Evolutionary conservation across 495 filamentous ascomycete genomes (phyloP).

Genomic region (Talaromyces proteolyticus): DNA sequence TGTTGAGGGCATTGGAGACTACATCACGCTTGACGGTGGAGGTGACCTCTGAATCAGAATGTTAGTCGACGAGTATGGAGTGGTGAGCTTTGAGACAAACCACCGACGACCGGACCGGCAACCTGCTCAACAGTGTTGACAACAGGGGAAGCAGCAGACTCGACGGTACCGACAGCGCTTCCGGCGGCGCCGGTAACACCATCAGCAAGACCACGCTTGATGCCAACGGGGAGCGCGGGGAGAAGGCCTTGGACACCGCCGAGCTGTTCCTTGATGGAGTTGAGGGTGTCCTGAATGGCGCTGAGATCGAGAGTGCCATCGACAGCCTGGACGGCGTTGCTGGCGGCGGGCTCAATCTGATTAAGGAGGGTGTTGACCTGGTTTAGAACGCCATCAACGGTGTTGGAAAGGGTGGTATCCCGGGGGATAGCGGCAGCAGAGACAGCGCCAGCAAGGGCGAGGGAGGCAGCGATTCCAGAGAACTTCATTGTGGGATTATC

Average conservation of each 20-base stretch:
- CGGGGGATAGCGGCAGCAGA: slow-evolving; percentile 17
- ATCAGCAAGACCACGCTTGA: slow-evolving; percentile 9
- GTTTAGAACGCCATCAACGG: neutral
- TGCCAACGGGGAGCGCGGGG: neutral
- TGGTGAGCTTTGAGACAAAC: neutral
- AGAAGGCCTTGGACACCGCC: neutral
- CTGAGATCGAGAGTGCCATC: neutral
- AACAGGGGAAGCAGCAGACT: slow-evolving; percentile 4
- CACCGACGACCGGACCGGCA: slow-evolving; percentile 1
- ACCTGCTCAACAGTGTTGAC: slow-evolving; percentile 1
- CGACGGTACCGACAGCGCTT: slow-evolving; percentile 9
- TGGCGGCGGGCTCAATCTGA: neutral
- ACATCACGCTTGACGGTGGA: slow-evolving; percentile 1
- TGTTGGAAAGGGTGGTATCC: slow-evolving; percentile 6
- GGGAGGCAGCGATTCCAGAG: slow-evolving; percentile 23
- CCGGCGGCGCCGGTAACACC: neutral
- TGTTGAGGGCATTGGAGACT: neutral
- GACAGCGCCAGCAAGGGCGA: slow-evolving; percentile 19
- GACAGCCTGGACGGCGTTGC: neutral
- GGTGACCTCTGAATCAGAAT: neutral
- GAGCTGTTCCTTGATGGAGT: neutral
- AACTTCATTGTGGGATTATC: slow-evolving; percentile 31
- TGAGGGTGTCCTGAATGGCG: neutral
- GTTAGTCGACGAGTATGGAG: neutral
- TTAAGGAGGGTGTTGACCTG: slow-evolving; percentile 1